These are phyloP conservation scores for Talaromyces sp. DNA, from an alignment of 2,329 filamentous ascomycete genomes.

Conservation along the genomic window DNA sequence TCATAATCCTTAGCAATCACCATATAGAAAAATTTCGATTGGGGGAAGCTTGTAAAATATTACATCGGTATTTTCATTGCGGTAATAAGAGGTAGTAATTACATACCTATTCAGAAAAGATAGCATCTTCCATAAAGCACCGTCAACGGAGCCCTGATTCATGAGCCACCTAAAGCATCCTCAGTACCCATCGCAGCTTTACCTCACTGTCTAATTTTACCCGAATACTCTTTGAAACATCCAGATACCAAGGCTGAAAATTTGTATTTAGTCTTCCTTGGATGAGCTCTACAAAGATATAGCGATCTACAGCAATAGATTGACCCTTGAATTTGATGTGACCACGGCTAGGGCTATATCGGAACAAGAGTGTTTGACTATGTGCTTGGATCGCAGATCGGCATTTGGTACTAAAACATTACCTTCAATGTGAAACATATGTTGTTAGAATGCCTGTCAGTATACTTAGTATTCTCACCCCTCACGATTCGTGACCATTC, in stretches of 20 bases:
- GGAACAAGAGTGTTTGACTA: not conserved
- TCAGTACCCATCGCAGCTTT: not conserved
- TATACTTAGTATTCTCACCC: too few relatives aligned
- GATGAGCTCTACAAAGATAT: not conserved
- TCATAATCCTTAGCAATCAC: not conserved
- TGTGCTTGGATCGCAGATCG: not conserved
- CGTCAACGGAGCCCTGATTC: not conserved
- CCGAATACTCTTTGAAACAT: not conserved
- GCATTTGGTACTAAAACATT: not conserved
- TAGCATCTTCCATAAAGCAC: not conserved
- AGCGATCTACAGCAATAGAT: not conserved
- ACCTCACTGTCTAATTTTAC: not conserved
- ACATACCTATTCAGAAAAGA: not conserved
- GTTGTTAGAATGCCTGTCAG: too few relatives aligned
- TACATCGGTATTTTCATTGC: not conserved
- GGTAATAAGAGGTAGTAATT: not conserved
- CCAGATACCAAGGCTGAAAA: not conserved
- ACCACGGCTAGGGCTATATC: not conserved
- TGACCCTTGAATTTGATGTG: not conserved
- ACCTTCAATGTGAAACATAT: not conserved
- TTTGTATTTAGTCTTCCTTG: not conserved
- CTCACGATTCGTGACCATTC: too few relatives aligned
- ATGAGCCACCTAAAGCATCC: not conserved
- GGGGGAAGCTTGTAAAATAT: not conserved
- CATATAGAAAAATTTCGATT: not conserved